Percentiles rank a stretch among this genome's conserved stretches.
phyloP scores from a whole-genome alignment of 768 basidiomycete genomes.

The Kwoniella mangroviensis region DNA sequence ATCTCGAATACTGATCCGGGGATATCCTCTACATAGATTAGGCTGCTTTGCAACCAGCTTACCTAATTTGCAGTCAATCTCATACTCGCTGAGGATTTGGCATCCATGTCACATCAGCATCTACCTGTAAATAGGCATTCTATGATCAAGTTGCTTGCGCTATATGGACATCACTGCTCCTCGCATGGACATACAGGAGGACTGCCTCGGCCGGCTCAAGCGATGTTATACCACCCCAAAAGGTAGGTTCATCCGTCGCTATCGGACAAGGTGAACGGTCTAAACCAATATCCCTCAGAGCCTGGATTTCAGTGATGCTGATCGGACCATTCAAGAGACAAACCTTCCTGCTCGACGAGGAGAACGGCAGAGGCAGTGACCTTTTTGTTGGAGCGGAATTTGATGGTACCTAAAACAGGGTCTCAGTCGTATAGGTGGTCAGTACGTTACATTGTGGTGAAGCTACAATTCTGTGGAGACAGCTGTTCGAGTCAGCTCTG shows the following conservation, averaged over 20 bases:
- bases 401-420: not conserved
- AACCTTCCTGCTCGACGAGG: not conserved
- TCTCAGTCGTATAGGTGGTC: slow-evolving; percentile 31
- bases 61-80: no score
- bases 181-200: no score
- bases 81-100: no score
- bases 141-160: no score
- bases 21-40: no score
- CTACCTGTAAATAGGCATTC: no score
- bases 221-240: not conserved
- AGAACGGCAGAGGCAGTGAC: not conserved
- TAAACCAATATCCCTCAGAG: not conserved
- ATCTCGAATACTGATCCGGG: no score
- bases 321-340: not conserved
- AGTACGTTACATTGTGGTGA: slow-evolving; percentile 33
- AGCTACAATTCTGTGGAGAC: slow-evolving; percentile 25
- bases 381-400: not conserved
- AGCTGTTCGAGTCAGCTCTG: slow-evolving; percentile 34
- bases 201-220: no score
- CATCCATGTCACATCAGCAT: no score
- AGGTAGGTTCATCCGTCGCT: not conserved
- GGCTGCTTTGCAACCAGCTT: no score
- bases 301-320: not conserved
- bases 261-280: not conserved
- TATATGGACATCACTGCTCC: no score